phyloP scores from a whole-genome alignment of 768 basidiomycete species.

The Nidularia pulvinata region DNA sequence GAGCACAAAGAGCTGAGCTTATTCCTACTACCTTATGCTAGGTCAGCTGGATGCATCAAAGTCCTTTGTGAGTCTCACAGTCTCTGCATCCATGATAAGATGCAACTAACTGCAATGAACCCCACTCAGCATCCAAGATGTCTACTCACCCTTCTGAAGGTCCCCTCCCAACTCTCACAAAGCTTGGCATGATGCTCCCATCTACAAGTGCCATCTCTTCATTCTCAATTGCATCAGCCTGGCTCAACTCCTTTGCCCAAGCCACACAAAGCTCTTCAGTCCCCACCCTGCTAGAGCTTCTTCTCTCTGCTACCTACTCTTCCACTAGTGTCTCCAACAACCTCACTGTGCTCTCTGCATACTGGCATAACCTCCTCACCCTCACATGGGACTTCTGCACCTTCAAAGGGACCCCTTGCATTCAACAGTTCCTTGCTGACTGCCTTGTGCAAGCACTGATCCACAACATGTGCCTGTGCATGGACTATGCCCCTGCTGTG shows the following conservation, averaged over 20 bases:
- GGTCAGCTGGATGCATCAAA: too few relatives aligned
- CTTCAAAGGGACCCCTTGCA: conserved; percentile 11
- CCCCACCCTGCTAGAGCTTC: neutral
- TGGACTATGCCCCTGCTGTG: neutral
- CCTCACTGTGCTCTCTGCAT: neutral
- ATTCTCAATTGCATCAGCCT: neutral
- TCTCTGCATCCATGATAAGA: too few relatives aligned
- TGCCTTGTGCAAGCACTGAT: conserved; percentile 4
- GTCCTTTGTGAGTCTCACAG: too few relatives aligned
- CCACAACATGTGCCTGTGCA: neutral
- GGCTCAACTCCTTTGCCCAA: neutral
- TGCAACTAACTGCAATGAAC: too few relatives aligned
- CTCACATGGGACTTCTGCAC: conserved; percentile 22
- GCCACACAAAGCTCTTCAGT: neutral
- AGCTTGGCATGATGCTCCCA: neutral
- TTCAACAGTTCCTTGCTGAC: conserved; percentile 14
- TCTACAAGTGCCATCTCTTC: neutral
- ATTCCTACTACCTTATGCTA: too few relatives aligned
- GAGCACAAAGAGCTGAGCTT: too few relatives aligned
- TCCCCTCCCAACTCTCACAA: neutral
- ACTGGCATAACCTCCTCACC: conserved; percentile 17
- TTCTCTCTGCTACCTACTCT: neutral
- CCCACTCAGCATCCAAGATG: too few relatives aligned
- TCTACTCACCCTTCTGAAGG: neutral
- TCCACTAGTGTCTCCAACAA: neutral